Percentiles rank a stretch among this genome's conserved stretches.
These are phyloP conservation scores for Naumovozyma dairenensis DNA, from an alignment of 805 yeast genomes.

Conservation along the genomic window DNA sequence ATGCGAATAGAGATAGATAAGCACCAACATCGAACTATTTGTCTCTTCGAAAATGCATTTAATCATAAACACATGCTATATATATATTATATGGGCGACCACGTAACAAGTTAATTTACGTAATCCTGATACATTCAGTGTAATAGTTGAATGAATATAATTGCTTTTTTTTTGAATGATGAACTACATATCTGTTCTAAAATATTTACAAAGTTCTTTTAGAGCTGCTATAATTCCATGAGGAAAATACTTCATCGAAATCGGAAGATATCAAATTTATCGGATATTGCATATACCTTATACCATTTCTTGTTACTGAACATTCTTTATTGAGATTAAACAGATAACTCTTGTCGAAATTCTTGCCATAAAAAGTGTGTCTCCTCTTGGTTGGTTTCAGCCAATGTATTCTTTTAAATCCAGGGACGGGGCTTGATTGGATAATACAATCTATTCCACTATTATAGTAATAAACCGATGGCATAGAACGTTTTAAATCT, in stretches of 20 bases:
- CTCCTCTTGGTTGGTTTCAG: slow-evolving; percentile 21
- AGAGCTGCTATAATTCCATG: slow-evolving; percentile 23
- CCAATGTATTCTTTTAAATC: slow-evolving; percentile 29
- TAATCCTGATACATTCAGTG: too few relatives aligned
- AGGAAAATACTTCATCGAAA: slow-evolving; percentile 21
- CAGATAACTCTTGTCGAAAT: slow-evolving; percentile 17
- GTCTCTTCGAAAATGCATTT: too few relatives aligned
- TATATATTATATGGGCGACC: too few relatives aligned
- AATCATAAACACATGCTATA: too few relatives aligned
- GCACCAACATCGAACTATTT: too few relatives aligned
- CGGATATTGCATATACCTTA: slow-evolving; percentile 22
- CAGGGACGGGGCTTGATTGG: slow-evolving; percentile 19
- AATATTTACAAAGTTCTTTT: too few relatives aligned
- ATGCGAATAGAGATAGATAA: too few relatives aligned
- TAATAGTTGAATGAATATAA: too few relatives aligned
- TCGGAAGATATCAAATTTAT: slow-evolving; percentile 15
- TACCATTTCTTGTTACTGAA: slow-evolving; percentile 20
- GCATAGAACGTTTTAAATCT: slow-evolving; percentile 14
- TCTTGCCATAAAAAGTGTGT: slow-evolving; percentile 17
- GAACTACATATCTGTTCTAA: too few relatives aligned
- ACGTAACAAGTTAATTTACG: too few relatives aligned
- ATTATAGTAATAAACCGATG: slow-evolving; percentile 17
- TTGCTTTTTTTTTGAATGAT: too few relatives aligned
- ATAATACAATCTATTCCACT: slow-evolving; percentile 22
- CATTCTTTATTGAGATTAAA: slow-evolving; percentile 11